Base-by-base conservation (phyloP, 176 grass and related monocot genomes). In the Ampelocalamus luodianensis region DNA sequence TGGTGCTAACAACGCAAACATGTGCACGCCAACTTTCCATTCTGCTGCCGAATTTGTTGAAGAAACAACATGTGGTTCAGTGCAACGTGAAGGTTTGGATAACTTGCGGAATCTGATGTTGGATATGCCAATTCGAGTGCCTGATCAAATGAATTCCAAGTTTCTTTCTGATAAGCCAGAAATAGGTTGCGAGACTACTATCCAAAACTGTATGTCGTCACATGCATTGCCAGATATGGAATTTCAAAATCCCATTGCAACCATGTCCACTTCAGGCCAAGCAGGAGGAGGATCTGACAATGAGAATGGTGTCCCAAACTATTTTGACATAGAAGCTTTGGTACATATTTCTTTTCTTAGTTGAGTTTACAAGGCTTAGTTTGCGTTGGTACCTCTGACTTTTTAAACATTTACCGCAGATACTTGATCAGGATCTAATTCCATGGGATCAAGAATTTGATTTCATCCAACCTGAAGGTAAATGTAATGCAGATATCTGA, bases 261-360 rank as follows among this genome's bases (percentile, higher is more conserved):
- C 29, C 14, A 43, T 63, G 10, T 76, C 79, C 45, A 65, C 72
- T 87, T 82, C 49, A 37, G 65, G 63, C 68, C 81, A 87, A 85
- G 85, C 68, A 60, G 77, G 81, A 74, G 70, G 72, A 79, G 23
- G 73, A 34, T 92, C 87, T 85, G 91, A 87, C 45, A 87, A 40
- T 87, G 91, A 90, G 74, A 68, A 53, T 53, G 61, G 64, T 78
- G 64, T 87, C 45, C 87, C 91, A 43, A 85, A 71, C 66, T 92
- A 81, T 78, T 87, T 34, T 54, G 87, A 93, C 62, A 66, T 93
- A 73, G 91, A 93, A 82, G 77, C 84, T 72, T 49, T 93, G 91
- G 87, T 90, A 79, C 39, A 63, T 82, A 82, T 36, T 60, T 51
- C n/a, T 79, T 85, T 74, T 76, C 54, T 78, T 79, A 43, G 20